These are phyloP conservation scores for Capsella rubella DNA, from an alignment of 441 rosid genomes.

Conservation along the genomic window DNA sequence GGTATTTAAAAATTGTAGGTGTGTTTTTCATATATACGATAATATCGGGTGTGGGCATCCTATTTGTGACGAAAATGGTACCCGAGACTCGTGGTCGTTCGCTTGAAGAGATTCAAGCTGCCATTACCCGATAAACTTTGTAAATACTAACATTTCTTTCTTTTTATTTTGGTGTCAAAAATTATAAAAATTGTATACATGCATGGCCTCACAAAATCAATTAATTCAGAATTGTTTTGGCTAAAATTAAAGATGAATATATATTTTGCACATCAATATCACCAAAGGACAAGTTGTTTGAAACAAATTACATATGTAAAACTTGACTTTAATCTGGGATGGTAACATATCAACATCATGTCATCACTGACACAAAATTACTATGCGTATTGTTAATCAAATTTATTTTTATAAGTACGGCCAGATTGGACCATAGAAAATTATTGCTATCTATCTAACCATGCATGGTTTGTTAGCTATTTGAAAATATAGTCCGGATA, in stretches of 20 bases:
- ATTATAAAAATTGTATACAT: conserved; percentile 15
- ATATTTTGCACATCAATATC: not conserved
- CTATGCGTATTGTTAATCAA: not conserved
- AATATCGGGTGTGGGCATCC: conserved; percentile 45
- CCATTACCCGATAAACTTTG: conserved; percentile 30
- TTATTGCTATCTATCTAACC: conserved; percentile 1
- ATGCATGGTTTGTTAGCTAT: not conserved
- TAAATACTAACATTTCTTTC: not conserved
- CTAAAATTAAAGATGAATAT: not conserved
- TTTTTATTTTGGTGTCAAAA: conserved; percentile 17
- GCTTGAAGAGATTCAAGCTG: conserved; percentile 47
- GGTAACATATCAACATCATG: not conserved
- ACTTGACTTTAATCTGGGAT: not conserved
- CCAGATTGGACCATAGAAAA: not conserved
- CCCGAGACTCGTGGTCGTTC: conserved; percentile 73
- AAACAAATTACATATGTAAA: not conserved
- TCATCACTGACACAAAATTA: not conserved
- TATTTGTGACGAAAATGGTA: conserved; percentile 56
- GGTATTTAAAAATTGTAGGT: conserved; percentile 41
- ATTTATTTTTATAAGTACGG: not conserved
- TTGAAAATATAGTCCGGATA: not conserved
- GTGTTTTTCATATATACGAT: conserved; percentile 53
- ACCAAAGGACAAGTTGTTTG: too few relatives aligned
- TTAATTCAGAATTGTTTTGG: conserved; percentile 3
- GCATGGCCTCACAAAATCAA: conserved; percentile 11